Evolutionary conservation across 192 early-diverging fungal genomes (phyloP).

Genomic region (Allomyces macrogynus): DNA sequence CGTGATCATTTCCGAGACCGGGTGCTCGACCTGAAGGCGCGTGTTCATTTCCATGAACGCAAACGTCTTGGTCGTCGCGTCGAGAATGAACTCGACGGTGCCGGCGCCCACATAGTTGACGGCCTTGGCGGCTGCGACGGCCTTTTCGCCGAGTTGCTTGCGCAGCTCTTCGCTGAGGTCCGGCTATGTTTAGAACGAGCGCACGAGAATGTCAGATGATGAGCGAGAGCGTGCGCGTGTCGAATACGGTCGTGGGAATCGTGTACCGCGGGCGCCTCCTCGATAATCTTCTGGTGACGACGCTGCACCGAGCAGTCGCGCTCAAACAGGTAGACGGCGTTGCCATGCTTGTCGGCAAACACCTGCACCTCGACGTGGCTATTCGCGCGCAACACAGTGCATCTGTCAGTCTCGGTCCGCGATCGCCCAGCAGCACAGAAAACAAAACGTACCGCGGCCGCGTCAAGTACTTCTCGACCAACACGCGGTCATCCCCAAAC

Average conservation of each 20-base stretch:
- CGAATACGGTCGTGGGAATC: background rate
- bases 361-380: constrained; percentile 87
- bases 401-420: background rate
- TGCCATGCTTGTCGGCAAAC: constrained; percentile 72
- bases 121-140: constrained; percentile 80
- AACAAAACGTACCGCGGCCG: constrained; percentile 31
- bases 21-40: constrained; percentile 86
- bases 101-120: constrained; percentile 87
- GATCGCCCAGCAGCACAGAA: background rate
- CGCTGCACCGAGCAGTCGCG: constrained; percentile 90
- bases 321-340: constrained; percentile 82
- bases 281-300: constrained; percentile 88
- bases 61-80: constrained; percentile 64
- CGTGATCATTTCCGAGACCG: constrained; percentile 91
- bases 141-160: constrained; percentile 54
- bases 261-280: constrained; percentile 72
- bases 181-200: constrained; percentile 18
- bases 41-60: constrained; percentile 99
- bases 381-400: background rate
- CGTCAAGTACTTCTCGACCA: constrained; percentile 81
- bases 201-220: background rate
- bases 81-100: constrained; percentile 94
- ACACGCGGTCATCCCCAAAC: constrained; percentile 71
- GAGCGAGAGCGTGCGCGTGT: background rate
- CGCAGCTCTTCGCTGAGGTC: constrained; percentile 51